These are phyloP conservation scores for Neofusicoccum cordaticola DNA, from an alignment of 2,329 filamentous ascomycete species.

Conservation along the genomic window DNA sequence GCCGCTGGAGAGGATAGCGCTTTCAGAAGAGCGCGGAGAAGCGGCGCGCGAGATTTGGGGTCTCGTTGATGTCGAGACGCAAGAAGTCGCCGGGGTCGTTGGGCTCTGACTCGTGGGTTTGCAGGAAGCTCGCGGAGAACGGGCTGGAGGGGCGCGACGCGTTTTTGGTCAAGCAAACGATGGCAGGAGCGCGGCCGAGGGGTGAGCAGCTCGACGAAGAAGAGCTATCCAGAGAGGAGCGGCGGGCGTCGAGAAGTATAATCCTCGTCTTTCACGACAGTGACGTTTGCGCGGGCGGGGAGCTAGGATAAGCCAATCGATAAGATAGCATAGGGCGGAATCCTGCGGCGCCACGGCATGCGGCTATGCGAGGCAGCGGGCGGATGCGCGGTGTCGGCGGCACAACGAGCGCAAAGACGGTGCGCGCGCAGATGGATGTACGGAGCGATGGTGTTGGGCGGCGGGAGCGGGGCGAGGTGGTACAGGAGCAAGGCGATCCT, in stretches of 20 bases:
- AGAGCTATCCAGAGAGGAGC: not conserved
- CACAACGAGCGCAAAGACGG: not conserved
- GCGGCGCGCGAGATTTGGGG: not conserved
- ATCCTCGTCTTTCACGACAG: not conserved
- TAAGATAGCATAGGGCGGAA: slow-evolving; percentile 12
- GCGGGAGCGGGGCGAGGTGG: not conserved
- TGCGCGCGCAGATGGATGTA: not conserved
- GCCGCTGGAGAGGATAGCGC: too few species aligned
- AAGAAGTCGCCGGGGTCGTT: not conserved
- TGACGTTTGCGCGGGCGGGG: not conserved
- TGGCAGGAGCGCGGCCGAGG: not conserved
- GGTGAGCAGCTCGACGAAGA: not conserved
- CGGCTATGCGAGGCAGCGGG: not conserved
- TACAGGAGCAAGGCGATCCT: too few species aligned
- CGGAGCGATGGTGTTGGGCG: not conserved
- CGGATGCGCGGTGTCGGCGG: too few species aligned
- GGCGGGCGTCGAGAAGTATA: too few species aligned
- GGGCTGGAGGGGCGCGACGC: not conserved
- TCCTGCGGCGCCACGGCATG: slow-evolving; percentile 6
- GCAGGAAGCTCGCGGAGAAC: not conserved
- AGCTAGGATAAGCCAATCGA: slow-evolving; percentile 5
- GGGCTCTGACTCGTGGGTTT: slow-evolving; percentile 2
- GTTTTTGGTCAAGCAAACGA: too few species aligned
- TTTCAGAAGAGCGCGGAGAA: not conserved
- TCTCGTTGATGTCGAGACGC: not conserved